phyloP scores from a whole-genome alignment of 2,329 filamentous ascomycete genomes.

The Exophiala mesophila region DNA sequence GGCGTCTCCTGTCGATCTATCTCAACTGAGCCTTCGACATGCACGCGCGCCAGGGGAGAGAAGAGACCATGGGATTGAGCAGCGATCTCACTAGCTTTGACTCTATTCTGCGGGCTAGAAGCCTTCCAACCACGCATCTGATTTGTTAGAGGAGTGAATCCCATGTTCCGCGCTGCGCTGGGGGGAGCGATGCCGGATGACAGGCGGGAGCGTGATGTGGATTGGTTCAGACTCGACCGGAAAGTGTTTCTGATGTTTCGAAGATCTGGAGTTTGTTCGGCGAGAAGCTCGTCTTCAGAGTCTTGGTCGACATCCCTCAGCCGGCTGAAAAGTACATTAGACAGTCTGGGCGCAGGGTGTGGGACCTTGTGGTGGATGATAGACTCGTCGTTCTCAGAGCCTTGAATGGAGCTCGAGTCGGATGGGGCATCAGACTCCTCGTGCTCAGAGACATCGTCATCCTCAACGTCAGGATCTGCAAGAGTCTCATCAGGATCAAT shows the following conservation, averaged over 20 bases:
- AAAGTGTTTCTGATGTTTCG: constrained; percentile 8
- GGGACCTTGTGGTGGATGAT: not conserved
- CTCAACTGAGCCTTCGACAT: constrained; percentile 23
- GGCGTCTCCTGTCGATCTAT: constrained; percentile 27
- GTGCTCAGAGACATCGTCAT: constrained; percentile 14
- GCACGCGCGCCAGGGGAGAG: constrained; percentile 22
- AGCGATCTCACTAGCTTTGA: constrained; percentile 15
- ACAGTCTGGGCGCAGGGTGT: constrained; percentile 10
- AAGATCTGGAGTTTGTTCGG: constrained; percentile 24
- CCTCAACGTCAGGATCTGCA: constrained; percentile 18
- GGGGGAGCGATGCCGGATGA: constrained; percentile 16
- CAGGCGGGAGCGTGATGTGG: constrained; percentile 16
- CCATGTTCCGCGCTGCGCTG: constrained; percentile 34
- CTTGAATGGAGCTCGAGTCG: not conserved
- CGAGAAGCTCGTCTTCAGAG: constrained; percentile 30
- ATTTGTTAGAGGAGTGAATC: constrained; percentile 61
- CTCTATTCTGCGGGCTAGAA: constrained; percentile 45
- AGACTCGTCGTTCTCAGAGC: not conserved
- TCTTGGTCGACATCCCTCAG: constrained; percentile 16
- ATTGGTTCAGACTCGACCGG: constrained; percentile 14
- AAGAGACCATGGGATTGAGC: constrained; percentile 20
- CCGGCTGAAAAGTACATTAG: constrained; percentile 13
- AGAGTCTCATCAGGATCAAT: constrained; percentile 17
- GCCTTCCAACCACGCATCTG: constrained; percentile 61
- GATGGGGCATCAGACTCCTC: not conserved